phyloP scores from a whole-genome alignment of 805 yeast species.

The Suhomyces xylopsoci region DNA sequence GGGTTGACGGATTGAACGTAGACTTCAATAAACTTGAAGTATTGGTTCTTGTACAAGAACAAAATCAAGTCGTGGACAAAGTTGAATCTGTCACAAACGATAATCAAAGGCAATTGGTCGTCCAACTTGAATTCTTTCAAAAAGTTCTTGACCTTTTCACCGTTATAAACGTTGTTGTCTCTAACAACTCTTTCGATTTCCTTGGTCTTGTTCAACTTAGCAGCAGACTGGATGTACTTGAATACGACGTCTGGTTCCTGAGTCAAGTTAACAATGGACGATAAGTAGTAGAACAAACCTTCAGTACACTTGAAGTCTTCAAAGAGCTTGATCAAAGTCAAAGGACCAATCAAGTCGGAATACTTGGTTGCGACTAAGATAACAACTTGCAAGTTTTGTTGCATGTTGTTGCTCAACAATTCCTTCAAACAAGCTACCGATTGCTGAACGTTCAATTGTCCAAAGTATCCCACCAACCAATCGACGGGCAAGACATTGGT shows the following conservation, averaged over 20 bases:
- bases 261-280: slow-evolving; percentile 88
- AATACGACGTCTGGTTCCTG: slow-evolving; percentile 94
- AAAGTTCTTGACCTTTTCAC: slow-evolving; percentile 96
- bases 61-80: slow-evolving; percentile 91
- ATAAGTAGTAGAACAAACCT: slow-evolving; percentile 91
- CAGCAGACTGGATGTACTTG: slow-evolving; percentile 94
- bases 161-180: slow-evolving; percentile 90
- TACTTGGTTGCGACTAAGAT: slow-evolving; percentile 96
- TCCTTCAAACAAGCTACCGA: slow-evolving; percentile 83
- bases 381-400: slow-evolving; percentile 86
- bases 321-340: slow-evolving; percentile 79
- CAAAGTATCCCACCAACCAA: slow-evolving; percentile 91
- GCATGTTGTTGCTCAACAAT: slow-evolving; percentile 71
- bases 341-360: slow-evolving; percentile 88
- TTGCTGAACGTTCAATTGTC: slow-evolving; percentile 92
- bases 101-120: slow-evolving; percentile 93
- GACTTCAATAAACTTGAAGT: slow-evolving; percentile 94
- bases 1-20: slow-evolving; percentile 98
- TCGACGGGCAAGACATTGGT: slow-evolving; percentile 83
- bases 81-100: slow-evolving; percentile 90
- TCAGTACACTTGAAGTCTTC: slow-evolving; percentile 91
- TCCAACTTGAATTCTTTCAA: slow-evolving; percentile 90
- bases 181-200: slow-evolving; percentile 96
- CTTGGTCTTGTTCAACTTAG: slow-evolving; percentile 81
- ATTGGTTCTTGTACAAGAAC: slow-evolving; percentile 92